Conservation (phyloP, 1,284 basidiomycete species). For the Chondrostereum purpureum region DNA sequence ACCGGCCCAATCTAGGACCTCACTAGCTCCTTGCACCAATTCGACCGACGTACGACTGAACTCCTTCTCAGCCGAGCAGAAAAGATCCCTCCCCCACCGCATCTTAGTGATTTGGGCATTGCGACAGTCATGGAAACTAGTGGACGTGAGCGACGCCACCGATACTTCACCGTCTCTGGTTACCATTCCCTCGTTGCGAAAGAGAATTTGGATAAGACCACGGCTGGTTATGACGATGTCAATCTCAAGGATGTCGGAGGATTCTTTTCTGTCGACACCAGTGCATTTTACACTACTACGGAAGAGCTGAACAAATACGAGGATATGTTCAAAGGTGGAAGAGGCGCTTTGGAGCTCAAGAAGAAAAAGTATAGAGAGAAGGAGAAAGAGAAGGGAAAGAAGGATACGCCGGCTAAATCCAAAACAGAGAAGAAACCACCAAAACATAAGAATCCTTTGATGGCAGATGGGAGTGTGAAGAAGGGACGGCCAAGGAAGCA, state of each 20-base stretch:
- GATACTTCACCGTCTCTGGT: slow-evolving; percentile 66
- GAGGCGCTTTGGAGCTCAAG: too few relatives aligned
- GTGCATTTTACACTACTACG: slow-evolving; percentile 48
- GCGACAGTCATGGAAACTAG: slow-evolving; percentile 65
- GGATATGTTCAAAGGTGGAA: slow-evolving; percentile 39
- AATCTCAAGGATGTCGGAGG: slow-evolving; percentile 47
- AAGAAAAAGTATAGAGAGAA: slow-evolving; percentile 5
- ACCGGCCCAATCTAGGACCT: slow-evolving; percentile 70
- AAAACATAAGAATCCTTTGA: slow-evolving; percentile 30
- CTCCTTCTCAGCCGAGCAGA: slow-evolving; percentile 65
- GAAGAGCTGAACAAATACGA: slow-evolving; percentile 37
- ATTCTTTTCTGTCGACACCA: slow-evolving; percentile 37
- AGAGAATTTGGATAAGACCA: slow-evolving; percentile 50
- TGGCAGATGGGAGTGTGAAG: slow-evolving; percentile 36
- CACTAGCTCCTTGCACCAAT: slow-evolving; percentile 52
- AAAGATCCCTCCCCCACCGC: slow-evolving; percentile 53
- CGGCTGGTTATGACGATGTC: slow-evolving; percentile 33
- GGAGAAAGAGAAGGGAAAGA: slow-evolving; percentile 17
- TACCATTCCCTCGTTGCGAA: slow-evolving; percentile 49
- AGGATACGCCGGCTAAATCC: too few relatives aligned
- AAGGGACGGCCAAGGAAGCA: slow-evolving; percentile 34
- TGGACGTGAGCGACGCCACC: slow-evolving; percentile 74
- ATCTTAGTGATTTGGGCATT: slow-evolving; percentile 64
- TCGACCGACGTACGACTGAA: slow-evolving; percentile 75
- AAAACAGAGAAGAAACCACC: slow-evolving; percentile 22